Percentiles rank a stretch among this genome's conserved stretches.
Evolutionary conservation across 139 green algal genomes (phyloP).

Genomic region (Mychonastes homosphaera): DNA sequence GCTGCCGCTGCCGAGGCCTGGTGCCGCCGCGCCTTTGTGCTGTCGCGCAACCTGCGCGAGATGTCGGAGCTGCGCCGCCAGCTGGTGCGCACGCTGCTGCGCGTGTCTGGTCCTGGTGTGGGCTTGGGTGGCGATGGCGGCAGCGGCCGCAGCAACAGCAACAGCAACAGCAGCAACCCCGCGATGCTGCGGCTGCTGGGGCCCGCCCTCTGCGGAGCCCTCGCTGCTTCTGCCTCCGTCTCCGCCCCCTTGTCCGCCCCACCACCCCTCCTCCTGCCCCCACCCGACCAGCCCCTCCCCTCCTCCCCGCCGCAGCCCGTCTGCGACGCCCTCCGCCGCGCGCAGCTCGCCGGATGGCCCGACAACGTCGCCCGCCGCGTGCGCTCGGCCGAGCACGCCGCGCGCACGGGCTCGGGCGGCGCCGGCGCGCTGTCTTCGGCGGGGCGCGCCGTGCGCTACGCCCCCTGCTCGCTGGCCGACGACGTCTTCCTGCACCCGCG

Average conservation of each 20-base stretch:
- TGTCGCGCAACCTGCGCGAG: slow-evolving; percentile 59
- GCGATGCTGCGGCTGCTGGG: background rate
- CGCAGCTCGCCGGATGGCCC: slow-evolving; percentile 75
- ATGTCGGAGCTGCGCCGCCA: slow-evolving; percentile 41
- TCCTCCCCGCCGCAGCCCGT: slow-evolving; percentile 9
- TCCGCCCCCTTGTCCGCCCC: too few species aligned
- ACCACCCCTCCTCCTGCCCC: too few species aligned
- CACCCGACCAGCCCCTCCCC: background rate
- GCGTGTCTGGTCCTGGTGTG: too few species aligned
- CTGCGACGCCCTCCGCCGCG: slow-evolving; percentile 42
- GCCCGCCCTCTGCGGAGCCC: background rate
- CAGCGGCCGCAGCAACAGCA: slow-evolving; percentile 8
- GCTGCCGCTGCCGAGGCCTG: too few species aligned
- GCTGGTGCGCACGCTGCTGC: slow-evolving; percentile 22
- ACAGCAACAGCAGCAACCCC: slow-evolving; percentile 1
- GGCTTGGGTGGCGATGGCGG: too few species aligned
- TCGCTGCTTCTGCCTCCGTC: too few species aligned
- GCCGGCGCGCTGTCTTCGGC: slow-evolving; percentile 1
- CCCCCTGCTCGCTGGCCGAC: slow-evolving; percentile 21
- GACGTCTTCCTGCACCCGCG: slow-evolving; percentile 82
- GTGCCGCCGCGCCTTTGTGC: slow-evolving; percentile 49
- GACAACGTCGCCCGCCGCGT: slow-evolving; percentile 42
- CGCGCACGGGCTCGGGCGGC: background rate
- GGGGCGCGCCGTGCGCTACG: slow-evolving; percentile 53
- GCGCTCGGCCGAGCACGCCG: slow-evolving; percentile 19